Percentiles rank a stretch among this genome's conserved stretches.
Evolutionary conservation across 192 early-diverging fungal species (phyloP).

Genomic region (Pilobolus umbonatus): DNA sequence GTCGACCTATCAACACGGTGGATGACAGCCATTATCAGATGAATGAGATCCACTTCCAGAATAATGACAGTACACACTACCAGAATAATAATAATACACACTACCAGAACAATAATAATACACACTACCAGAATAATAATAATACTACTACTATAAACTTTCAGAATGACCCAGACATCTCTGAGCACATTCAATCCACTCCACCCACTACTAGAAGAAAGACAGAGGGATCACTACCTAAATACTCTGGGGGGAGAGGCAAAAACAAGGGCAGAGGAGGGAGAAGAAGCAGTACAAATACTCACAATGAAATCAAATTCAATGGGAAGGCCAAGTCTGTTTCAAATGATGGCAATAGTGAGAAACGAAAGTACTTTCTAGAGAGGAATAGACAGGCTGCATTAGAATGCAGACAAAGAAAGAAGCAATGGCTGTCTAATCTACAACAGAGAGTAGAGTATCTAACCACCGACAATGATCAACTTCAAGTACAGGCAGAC

Average conservation of each 20-base stretch:
- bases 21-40: too few species aligned
- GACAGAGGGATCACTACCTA: neutral
- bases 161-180: too few species aligned
- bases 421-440: conserved; percentile 86
- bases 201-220: too few species aligned
- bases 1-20: too few species aligned
- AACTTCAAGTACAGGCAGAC: conserved; percentile 52
- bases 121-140: too few species aligned
- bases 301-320: neutral
- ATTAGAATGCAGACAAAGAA: conserved; percentile 87
- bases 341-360: conserved; percentile 41
- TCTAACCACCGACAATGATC: conserved; percentile 63
- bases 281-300: neutral
- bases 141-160: too few species aligned
- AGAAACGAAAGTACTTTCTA: conserved; percentile 75
- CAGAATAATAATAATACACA: too few species aligned
- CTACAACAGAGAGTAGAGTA: conserved; percentile 66
- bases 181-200: too few species aligned
- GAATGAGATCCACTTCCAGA: too few species aligned
- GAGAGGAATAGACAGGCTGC: conserved; percentile 91
- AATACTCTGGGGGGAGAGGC: neutral
- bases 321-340: neutral
- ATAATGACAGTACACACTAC: too few species aligned
- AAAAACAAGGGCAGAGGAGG: neutral
- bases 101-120: too few species aligned